Evolutionary conservation across 2,329 filamentous ascomycete species (phyloP).

Genomic region (Chaetomium globosum): DNA sequence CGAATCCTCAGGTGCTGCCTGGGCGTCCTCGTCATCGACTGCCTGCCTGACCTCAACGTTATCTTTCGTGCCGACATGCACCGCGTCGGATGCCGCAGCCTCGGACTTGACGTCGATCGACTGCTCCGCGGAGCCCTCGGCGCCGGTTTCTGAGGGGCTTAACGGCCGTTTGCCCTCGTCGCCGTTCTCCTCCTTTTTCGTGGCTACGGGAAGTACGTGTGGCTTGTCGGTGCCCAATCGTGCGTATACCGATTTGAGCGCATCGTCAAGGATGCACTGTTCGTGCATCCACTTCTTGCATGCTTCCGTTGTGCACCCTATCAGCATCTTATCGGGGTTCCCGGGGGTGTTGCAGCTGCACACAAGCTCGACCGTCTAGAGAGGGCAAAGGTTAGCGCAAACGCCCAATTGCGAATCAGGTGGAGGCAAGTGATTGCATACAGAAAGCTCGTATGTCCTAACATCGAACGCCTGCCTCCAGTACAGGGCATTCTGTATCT

Average conservation of each 20-base stretch:
- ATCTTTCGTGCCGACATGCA: constrained; percentile 42
- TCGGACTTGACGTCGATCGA: constrained; percentile 58
- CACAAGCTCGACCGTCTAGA: constrained; percentile 55
- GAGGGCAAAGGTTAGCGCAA: not conserved
- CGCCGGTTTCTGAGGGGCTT: constrained; percentile 55
- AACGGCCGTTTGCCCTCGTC: constrained; percentile 50
- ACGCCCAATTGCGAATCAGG: not conserved
- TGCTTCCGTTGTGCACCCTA: constrained; percentile 57
- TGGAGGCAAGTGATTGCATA: constrained; percentile 43
- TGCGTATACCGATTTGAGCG: constrained; percentile 54
- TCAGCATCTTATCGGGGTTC: constrained; percentile 63
- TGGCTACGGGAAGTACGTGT: constrained; percentile 46
- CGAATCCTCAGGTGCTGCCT: constrained; percentile 32
- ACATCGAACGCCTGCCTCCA: constrained; percentile 67
- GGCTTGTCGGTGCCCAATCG: constrained; percentile 56
- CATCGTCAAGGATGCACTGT: constrained; percentile 62
- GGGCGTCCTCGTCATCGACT: constrained; percentile 36
- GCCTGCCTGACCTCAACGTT: constrained; percentile 44
- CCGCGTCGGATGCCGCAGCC: constrained; percentile 44
- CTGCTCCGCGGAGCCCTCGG: constrained; percentile 52
- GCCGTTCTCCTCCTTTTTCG: constrained; percentile 47
- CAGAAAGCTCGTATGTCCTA: constrained; percentile 59
- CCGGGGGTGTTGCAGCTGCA: constrained; percentile 64
- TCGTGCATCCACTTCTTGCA: constrained; percentile 67
- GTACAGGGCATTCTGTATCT: constrained; percentile 61